These are phyloP conservation scores for Gleditsia sinensis DNA, from an alignment of 306 rosid species.

Conservation along the genomic window DNA sequence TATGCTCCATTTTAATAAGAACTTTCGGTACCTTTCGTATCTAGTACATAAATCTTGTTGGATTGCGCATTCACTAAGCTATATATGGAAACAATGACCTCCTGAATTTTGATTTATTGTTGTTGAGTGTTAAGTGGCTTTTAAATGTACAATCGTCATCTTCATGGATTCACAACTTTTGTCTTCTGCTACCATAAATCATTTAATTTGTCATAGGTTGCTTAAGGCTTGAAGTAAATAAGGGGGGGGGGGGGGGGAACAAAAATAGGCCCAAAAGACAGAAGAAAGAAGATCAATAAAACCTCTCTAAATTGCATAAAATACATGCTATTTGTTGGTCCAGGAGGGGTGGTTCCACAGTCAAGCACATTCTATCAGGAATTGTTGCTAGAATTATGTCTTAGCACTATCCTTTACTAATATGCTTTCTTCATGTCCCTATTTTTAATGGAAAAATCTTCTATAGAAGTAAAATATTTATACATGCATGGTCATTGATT, in stretches of 20 bases:
- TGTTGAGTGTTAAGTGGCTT: slow-evolving; percentile 21
- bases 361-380: neutral
- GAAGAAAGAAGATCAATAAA: slow-evolving; percentile 1
- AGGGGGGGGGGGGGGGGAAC: neutral
- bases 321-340: neutral
- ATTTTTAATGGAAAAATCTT: neutral
- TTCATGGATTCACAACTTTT: neutral
- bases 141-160: neutral
- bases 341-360: neutral
- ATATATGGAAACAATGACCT: slow-evolving; percentile 12
- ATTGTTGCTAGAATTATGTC: slow-evolving; percentile 26
- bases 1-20: slow-evolving; percentile 18
- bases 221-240: slow-evolving; percentile 7
- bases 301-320: neutral
- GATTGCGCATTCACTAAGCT: slow-evolving; percentile 1
- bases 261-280: slow-evolving; percentile 3
- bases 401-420: slow-evolving; percentile 5
- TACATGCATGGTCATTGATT: slow-evolving; percentile 10
- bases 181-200: slow-evolving; percentile 17
- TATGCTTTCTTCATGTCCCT: slow-evolving; percentile 7
- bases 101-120: slow-evolving; percentile 17
- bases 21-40: slow-evolving; percentile 16
- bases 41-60: slow-evolving; percentile 8
- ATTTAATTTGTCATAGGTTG: slow-evolving; percentile 4
- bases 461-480: neutral